Conservation (phyloP, 345 rosid species). For the Gossypium sturtianum region DNA sequence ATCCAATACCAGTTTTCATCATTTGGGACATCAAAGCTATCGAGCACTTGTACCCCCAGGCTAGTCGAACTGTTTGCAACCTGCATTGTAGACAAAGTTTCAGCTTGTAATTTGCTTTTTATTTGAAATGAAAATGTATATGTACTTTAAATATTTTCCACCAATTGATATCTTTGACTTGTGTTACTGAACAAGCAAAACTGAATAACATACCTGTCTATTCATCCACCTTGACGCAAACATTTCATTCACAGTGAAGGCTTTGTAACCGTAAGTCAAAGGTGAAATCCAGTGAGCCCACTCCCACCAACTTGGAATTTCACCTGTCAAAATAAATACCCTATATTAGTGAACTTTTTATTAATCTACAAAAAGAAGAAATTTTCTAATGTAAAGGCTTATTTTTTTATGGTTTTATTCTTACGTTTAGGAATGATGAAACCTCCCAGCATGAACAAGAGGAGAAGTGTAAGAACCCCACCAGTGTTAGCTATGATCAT, state of each 20-base stretch:
- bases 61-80: conserved; percentile 20
- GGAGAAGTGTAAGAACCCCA: conserved; percentile 60
- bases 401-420: background rate
- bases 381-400: background rate
- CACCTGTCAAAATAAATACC: conserved; percentile 29
- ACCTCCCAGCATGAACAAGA: conserved; percentile 79
- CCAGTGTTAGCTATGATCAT: conserved; percentile 82
- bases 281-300: conserved; percentile 98
- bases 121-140: background rate
- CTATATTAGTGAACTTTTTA: background rate
- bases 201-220: conserved; percentile 32
- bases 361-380: background rate
- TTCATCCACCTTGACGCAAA: conserved; percentile 80
- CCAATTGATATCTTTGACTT: background rate
- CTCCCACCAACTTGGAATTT: conserved; percentile 76
- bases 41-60: conserved; percentile 38
- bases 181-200: background rate
- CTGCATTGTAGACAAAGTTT: conserved; percentile 21
- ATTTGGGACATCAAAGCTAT: conserved; percentile 25
- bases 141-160: background rate
- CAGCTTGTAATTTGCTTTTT: background rate
- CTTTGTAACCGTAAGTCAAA: conserved; percentile 61
- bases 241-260: conserved; percentile 70
- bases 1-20: conserved; percentile 61
- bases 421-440: conserved; percentile 71